These are phyloP conservation scores for Cinnamomum micranthum DNA, from an alignment of 164 flowering plant species.

Conservation along the genomic window DNA sequence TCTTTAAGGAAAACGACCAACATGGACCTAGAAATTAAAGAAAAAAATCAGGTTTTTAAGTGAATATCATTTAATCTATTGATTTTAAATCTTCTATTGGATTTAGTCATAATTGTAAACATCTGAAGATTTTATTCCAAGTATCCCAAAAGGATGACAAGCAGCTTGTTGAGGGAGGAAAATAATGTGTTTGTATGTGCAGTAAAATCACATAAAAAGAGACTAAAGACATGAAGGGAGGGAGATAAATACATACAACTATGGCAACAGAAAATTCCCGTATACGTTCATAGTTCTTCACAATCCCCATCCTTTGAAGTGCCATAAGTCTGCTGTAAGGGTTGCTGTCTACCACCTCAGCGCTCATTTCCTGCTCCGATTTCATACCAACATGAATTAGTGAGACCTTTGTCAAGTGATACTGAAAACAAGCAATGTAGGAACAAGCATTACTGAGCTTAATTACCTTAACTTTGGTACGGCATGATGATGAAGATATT, in stretches of 20 bases:
- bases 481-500: slow-evolving; percentile 39
- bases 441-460: background rate
- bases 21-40: too few relatives aligned
- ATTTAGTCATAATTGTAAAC: background rate
- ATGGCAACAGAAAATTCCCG: slow-evolving; percentile 94
- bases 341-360: slow-evolving; percentile 95
- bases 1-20: too few relatives aligned
- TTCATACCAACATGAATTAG: background rate
- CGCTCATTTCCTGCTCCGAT: slow-evolving; percentile 81
- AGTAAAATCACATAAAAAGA: background rate
- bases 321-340: slow-evolving; percentile 99
- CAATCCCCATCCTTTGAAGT: slow-evolving; percentile 97
- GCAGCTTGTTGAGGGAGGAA: background rate
- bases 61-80: too few relatives aligned
- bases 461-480: slow-evolving; percentile 78
- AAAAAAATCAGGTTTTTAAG: too few relatives aligned
- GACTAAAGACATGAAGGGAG: slow-evolving; percentile 4
- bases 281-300: slow-evolving; percentile 84
- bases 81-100: background rate
- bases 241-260: slow-evolving; percentile 65
- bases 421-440: background rate
- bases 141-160: background rate
- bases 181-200: background rate
- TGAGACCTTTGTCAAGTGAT: background rate
- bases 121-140: background rate